Base-by-base conservation (phyloP, 495 filamentous ascomycete genomes). In the Tetracladium setigerum region DNA sequence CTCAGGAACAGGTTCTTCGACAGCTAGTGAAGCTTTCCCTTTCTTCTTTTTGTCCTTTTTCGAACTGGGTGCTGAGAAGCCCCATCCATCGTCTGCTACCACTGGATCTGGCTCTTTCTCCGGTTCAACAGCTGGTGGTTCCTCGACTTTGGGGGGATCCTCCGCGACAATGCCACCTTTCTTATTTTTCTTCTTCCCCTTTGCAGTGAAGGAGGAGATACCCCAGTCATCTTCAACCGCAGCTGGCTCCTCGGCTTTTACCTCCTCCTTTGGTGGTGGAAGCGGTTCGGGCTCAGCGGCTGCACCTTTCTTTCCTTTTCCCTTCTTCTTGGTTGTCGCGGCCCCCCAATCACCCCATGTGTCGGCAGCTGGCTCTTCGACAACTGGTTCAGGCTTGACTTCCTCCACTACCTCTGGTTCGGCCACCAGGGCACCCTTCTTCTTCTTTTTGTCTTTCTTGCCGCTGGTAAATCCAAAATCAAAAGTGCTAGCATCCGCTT, bases 1-100 rank as follows among this genome's bases (percentile, higher is more conserved):
- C 17, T 27, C 22, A 7, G 22, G 22, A 27, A 27, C 17, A 22
- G 42, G 42, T 10, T 61, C 61, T 48, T 61, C 55, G 18, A 52
- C 38, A 7, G 31, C 41, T 7, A 27, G 22, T 27, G 22, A 3
- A 27, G 34, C 54, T 31, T 65, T 67, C 16, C 43, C 47, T 34
- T 61, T 65, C 51, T 62, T 62, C 52, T 65, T 65, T 46, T 66
- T 69, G 19, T 56, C 54, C 38, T 67, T 62, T 47, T 62, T 65
- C 2, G 30, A n/a, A n/a, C 36, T 37, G 2, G 30, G 30, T 30
- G 54, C 42, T 33, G 47, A 60, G 32, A 46, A 52, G 12, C 56
- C 59, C 18, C 52, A 46, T 35, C 42, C 48, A 35, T 54, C 61
- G 49, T 62, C 59, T 4, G 53, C 59, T 7, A 47, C 40, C 2